Evolutionary conservation across 1,284 basidiomycete species (phyloP), one percentile per base, ranked within the genome.

Genomic region (Ganoderma lucidum): DNA sequence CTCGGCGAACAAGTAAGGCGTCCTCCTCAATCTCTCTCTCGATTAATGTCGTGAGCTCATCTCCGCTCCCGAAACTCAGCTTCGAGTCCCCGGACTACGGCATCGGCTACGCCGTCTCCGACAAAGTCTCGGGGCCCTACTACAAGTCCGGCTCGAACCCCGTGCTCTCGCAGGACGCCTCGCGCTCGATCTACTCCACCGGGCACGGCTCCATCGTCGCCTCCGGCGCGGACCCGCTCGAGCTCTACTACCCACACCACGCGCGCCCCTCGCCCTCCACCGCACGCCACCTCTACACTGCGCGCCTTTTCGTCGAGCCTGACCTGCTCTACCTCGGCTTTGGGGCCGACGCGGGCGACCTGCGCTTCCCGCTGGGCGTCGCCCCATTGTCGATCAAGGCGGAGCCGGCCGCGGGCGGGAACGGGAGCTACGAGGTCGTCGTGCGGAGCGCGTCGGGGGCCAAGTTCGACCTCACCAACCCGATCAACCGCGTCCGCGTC

Each of bases 231-330:
- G 64, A 64, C 63, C 48, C 58, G 15, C 35, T 51, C 48, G 67
- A 65, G 67, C 63, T 64, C 59, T 68, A 62, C 67, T 68, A 68
- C 63, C 63, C 67, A 15, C 62, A 68, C 63, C 67, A 68, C 67
- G 63, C 59, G 32, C 67, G 67, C 45, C 67, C 63, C 19, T 64
- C 67, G 48, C 63, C 63, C 17, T 14, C 32, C 15, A 39, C 44
- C 59, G 41, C 42, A 28, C 63, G 63, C 55, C 62, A 45, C 63
- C 63, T 68, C 51, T 68, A 65, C 60, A 65, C 67, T 28, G 23
- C 67, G 6, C 63, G 67, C 23, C 59, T 65, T 63, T 65, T 65
- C 59, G 32, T 65, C 51, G 63, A 68, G 39, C 67, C 67, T 58
- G 59, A 65, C 63, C 14, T 63, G 48, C 67, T 68, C 59, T 65